These are phyloP conservation scores for Leishmania mexicana DNA, from an alignment of 208 protist species.

Conservation along the genomic window DNA sequence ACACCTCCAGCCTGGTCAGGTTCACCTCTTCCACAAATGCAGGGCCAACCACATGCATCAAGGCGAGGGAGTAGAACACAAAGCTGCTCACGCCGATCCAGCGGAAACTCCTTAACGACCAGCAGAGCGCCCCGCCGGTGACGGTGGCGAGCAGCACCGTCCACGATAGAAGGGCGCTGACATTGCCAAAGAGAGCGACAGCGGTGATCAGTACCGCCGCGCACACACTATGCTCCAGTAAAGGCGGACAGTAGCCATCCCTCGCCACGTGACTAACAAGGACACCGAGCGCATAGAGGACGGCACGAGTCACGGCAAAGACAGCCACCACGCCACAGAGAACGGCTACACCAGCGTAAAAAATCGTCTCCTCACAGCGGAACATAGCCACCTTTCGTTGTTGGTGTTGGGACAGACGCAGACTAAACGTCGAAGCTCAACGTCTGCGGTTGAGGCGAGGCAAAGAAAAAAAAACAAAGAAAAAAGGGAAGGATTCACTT, in stretches of 20 bases:
- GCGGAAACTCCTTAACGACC: conserved; percentile 37
- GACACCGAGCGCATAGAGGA: conserved; percentile 6
- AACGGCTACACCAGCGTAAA: conserved; percentile 13
- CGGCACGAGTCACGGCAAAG: conserved; percentile 9
- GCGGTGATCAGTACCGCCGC: background rate
- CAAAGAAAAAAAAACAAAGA: background rate
- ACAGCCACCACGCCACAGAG: background rate
- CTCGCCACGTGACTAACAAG: background rate
- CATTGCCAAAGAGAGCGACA: conserved; percentile 13
- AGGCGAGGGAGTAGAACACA: conserved; percentile 9
- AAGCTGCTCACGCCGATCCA: conserved; percentile 32
- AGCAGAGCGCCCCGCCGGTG: conserved; percentile 25
- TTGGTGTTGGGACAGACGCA: background rate
- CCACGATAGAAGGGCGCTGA: conserved; percentile 26
- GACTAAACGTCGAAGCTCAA: background rate
- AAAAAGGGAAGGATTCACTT: background rate
- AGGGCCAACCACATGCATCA: conserved; percentile 20
- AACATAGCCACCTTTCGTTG: background rate
- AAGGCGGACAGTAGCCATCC: background rate
- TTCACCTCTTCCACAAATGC: conserved; percentile 21
- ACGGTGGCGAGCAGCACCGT: conserved; percentile 15
- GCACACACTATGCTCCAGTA: conserved; percentile 5
- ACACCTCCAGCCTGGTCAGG: conserved; percentile 2
- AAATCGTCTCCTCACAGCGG: conserved; percentile 22
- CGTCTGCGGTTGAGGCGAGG: background rate